Evolutionary conservation across 2,329 filamentous ascomycete species (phyloP), one percentile per base, ranked within the genome.

Genomic region (Penicillium sp.): DNA sequence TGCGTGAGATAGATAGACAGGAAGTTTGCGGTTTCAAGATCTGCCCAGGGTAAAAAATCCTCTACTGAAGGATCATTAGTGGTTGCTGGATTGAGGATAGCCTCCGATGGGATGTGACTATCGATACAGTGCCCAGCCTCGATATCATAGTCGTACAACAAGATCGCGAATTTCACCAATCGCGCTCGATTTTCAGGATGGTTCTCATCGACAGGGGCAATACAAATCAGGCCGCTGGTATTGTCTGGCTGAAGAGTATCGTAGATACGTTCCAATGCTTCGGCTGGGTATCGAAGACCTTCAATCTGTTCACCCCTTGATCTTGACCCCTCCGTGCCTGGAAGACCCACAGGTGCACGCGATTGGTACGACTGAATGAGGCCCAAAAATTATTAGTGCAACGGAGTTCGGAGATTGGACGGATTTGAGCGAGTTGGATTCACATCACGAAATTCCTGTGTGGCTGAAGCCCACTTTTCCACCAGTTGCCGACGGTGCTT

Each of bases 361-460:
- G 33, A 54, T 54, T 54, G 52, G 33, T 54, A 54, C 13, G 52
- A 11, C 52, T 54, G 33, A 35, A 54, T 42, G 10, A 49, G 26
- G 26, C 7, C 26, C 26, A 31, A 24, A 54, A 43, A 22, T 31
- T 14, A 19, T 48, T 44, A 49, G 44, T 39, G n/a, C n/a, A 39
- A 54, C 16, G 22, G 44, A 54, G 16, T 48, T 54, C 16, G 24
- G 52, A 54, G 52, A 54, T 54, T 54, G 26, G 35, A 39, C 35
- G 35, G n/a, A 49, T 8, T 37, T 49, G 21, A 49, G 11, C 47
- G 44, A 44, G 45, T 43, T 54, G n/a, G n/a, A 54, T 42, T 48
- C 50, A 61, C 57, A 57, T 61, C 59, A 53, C 59, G 57, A 48
- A 59, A 57, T 45, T 52, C 50, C 43, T 59, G 59, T 31, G 50